Base-by-base conservation (phyloP, 805 yeast genomes). In the Clavispora santaluciae region DNA sequence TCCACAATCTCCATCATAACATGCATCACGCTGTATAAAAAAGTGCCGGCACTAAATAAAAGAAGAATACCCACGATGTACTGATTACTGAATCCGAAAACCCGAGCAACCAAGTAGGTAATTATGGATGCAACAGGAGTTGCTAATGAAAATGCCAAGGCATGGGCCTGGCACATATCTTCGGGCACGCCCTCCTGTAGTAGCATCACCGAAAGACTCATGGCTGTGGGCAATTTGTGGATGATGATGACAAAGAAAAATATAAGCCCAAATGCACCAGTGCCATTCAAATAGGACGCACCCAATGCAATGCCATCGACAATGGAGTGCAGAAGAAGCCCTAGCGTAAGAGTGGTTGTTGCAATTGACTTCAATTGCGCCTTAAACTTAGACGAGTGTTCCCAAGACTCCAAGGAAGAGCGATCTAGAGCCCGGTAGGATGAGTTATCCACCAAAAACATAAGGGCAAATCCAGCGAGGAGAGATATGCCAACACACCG, bases 241-340 rank as follows among this genome's bases (percentile, higher is more conserved):
- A 82, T 54, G 44, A 84, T 68, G 22, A 85, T 75, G 10, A 86
- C 81, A 10, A 79, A 38, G 35, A 81, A 74, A 38, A 85, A 76
- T 28, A 79, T 49, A 35, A 66, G 26, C 43, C 62, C 69, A 26
- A 73, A 59, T 6, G 67, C 57, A 7, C 60, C 52, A 41, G 63
- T 63, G 16, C 64, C 57, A 9, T 74, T 54, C 18, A 72, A 58
- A 36, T 71, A 67, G 1, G 83, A 70, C 0, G 88, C 75, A 0
- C 89, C 88, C 25, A 85, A 63, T 0, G 88, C 82, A 6, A 85
- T 64, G 1, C 95, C 95, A 51, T 85, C 95, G 2, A 86, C 78
- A 2, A 78, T 51, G 1, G 86, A 76, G 54, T 85, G 95, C 12
- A 84, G 65, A 1, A 83, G 54, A 11, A 85, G 64, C 0, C 89